Evolutionary conservation across 768 basidiomycete genomes (phyloP).

Genomic region (Naganishia vaughanmartiniae): DNA sequence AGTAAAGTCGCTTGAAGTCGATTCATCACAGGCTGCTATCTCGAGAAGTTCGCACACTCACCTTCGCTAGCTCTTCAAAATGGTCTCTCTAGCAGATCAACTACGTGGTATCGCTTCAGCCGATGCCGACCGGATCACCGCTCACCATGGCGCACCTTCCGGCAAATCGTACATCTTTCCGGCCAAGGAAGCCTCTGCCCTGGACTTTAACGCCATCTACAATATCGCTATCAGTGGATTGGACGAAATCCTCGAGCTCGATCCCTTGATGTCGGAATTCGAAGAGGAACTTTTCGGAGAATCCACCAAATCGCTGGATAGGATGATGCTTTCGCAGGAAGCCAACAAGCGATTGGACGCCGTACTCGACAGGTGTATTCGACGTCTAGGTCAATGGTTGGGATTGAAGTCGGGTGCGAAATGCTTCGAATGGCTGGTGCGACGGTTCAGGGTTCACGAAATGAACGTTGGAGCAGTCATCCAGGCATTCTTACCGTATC

Average conservation of each 20-base stretch:
- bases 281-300: slow-evolving; percentile 79
- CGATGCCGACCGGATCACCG: slow-evolving; percentile 68
- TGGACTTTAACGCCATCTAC: slow-evolving; percentile 83
- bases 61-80: slow-evolving; percentile 33
- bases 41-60: background rate
- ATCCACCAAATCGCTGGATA: slow-evolving; percentile 67
- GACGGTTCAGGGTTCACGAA: slow-evolving; percentile 87
- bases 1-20: too few relatives aligned
- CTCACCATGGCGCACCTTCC: slow-evolving; percentile 58
- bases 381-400: slow-evolving; percentile 73
- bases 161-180: slow-evolving; percentile 84
- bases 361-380: slow-evolving; percentile 63
- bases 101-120: slow-evolving; percentile 74
- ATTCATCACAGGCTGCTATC: too few relatives aligned
- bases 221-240: slow-evolving; percentile 77
- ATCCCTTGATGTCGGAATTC: slow-evolving; percentile 61
- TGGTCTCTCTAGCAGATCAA: slow-evolving; percentile 74
- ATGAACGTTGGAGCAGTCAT: slow-evolving; percentile 81
- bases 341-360: slow-evolving; percentile 65
- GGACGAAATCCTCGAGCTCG: slow-evolving; percentile 65
- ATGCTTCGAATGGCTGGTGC: slow-evolving; percentile 89
- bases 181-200: slow-evolving; percentile 71
- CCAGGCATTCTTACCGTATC: slow-evolving; percentile 84
- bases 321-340: slow-evolving; percentile 69
- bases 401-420: slow-evolving; percentile 76